Evolutionary conservation across 2,329 filamentous ascomycete species (phyloP), one percentile per base, ranked within the genome.

Genomic region (Trichophyton schoenleinii): DNA sequence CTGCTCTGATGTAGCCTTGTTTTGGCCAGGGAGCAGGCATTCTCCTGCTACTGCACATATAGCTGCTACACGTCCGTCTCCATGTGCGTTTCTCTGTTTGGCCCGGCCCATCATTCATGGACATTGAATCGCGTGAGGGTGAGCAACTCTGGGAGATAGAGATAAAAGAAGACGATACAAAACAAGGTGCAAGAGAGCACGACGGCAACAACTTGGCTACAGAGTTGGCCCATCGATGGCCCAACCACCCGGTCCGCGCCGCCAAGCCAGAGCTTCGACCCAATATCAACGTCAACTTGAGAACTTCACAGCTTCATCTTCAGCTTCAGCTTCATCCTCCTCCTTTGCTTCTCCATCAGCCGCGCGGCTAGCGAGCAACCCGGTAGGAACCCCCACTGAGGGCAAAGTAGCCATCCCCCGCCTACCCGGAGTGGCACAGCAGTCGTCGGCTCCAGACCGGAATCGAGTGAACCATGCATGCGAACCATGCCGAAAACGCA

Each of bases 401-500:
- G 49, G 58, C 53, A 67, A 67, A 46, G 63, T 66, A n/a, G 44
- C 64, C 52, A 67, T 67, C 46, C 64, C 65, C 18, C 62, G 65
- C 42, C 63, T 67, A 6, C 64, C 58, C 13, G 49, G 49, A 28
- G 49, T 25, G 13, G 49, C 22, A 22, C 49, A 28, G 49, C 22
- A 28, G n/a, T 3, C 57, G 11, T 20, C 61, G 20, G 58, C 60
- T 31, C 36, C 52, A 11, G 63, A 66, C 52, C 58, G 65, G 57
- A 66, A 65, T 42, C 59, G 66, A 36, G 66, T 67, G 25, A 65
- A 62, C 60, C 65, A 66, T 63, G 73, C 73, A 4, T 75, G 73
- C 60, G 63, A 70, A 41, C 68, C 64, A 36, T 75, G 73, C 62
- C 68, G 72, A 8, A 63, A 67, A 15, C 67, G 72, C 22, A 75